Percentiles rank a stretch among this genome's conserved stretches.
Evolutionary conservation across 2,329 filamentous ascomycete species (phyloP).

Genomic region (Grosmannia penicillata): DNA sequence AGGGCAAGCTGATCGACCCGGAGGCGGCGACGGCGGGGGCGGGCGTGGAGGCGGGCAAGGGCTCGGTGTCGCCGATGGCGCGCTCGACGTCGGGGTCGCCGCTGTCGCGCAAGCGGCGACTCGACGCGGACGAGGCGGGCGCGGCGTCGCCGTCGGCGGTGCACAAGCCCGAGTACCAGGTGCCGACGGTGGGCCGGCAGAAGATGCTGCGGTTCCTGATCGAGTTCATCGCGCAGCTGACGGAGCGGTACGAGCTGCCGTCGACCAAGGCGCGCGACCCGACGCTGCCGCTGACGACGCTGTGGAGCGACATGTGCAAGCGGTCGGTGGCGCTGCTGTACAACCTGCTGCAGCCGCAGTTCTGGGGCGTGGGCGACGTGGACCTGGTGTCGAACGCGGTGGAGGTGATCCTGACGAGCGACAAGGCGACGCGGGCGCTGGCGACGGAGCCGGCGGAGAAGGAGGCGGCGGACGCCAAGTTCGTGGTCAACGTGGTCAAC

Average conservation of each 20-base stretch:
- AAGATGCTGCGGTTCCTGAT: conserved; percentile 91
- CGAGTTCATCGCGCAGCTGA: conserved; percentile 81
- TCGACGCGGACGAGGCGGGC: conserved; percentile 29
- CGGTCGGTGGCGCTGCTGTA: conserved; percentile 71
- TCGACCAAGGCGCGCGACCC: conserved; percentile 51
- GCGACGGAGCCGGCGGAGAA: conserved; percentile 45
- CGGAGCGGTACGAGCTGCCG: conserved; percentile 69
- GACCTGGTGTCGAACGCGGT: conserved; percentile 86
- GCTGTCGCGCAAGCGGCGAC: conserved; percentile 49
- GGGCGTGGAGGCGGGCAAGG: neutral
- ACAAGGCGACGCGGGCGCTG: conserved; percentile 52
- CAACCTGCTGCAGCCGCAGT: conserved; percentile 70
- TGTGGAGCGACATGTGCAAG: conserved; percentile 65
- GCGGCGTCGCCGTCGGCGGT: conserved; percentile 24
- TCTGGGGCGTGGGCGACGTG: conserved; percentile 85
- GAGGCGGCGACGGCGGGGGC: neutral
- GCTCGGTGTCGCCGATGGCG: conserved; percentile 10
- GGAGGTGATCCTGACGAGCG: conserved; percentile 68
- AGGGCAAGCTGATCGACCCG: conserved; percentile 30
- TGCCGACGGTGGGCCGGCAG: conserved; percentile 51
- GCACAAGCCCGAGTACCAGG: conserved; percentile 53
- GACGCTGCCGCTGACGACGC: conserved; percentile 26
- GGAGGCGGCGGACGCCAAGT: conserved; percentile 69
- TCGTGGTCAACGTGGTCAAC: conserved; percentile 80
- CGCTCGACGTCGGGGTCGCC: conserved; percentile 51